phyloP scores from a whole-genome alignment of 148 eudicot genomes.

The Amaranthus hypochondriacus region DNA sequence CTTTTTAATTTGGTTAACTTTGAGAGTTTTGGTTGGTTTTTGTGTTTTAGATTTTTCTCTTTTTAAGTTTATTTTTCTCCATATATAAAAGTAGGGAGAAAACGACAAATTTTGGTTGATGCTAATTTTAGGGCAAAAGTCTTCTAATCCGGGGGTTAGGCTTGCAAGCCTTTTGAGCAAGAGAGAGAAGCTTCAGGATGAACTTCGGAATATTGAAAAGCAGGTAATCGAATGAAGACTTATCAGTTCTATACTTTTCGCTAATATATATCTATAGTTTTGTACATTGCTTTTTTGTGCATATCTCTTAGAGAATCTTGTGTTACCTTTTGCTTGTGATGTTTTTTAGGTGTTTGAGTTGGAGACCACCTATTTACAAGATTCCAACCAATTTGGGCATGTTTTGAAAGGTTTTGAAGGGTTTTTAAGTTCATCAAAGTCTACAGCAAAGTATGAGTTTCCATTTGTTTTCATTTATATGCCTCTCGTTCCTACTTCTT shows the following conservation, averaged over 20 bases:
- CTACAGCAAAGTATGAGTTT: constrained; percentile 51
- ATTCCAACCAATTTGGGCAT: constrained; percentile 77
- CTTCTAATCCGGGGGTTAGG: constrained; percentile 47
- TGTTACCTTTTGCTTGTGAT: constrained; percentile 1
- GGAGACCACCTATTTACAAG: constrained; percentile 91
- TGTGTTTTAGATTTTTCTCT: not conserved
- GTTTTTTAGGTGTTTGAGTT: constrained; percentile 69
- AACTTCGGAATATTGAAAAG: constrained; percentile 67
- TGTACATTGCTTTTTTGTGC: not conserved
- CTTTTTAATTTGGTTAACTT: not conserved
- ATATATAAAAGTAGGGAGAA: not conserved
- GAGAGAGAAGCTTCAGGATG: constrained; percentile 71
- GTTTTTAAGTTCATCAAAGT: constrained; percentile 65
- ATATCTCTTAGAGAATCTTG: not conserved
- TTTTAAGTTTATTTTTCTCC: not conserved
- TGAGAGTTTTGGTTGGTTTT: too few relatives aligned
- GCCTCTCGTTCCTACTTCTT: not conserved
- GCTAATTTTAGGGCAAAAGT: constrained; percentile 42
- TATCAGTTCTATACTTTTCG: not conserved
- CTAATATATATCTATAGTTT: not conserved
- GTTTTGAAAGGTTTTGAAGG: constrained; percentile 83
- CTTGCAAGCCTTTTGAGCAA: constrained; percentile 56
- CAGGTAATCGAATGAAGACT: constrained; percentile 39
- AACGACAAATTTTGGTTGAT: not conserved
- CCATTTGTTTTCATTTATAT: not conserved